A percentile compares a stretch with the other conserved stretches of the same genome.
These are phyloP conservation scores for Fusarium cyanostomum DNA, from an alignment of 2,329 filamentous ascomycete genomes.

Conservation along the genomic window DNA sequence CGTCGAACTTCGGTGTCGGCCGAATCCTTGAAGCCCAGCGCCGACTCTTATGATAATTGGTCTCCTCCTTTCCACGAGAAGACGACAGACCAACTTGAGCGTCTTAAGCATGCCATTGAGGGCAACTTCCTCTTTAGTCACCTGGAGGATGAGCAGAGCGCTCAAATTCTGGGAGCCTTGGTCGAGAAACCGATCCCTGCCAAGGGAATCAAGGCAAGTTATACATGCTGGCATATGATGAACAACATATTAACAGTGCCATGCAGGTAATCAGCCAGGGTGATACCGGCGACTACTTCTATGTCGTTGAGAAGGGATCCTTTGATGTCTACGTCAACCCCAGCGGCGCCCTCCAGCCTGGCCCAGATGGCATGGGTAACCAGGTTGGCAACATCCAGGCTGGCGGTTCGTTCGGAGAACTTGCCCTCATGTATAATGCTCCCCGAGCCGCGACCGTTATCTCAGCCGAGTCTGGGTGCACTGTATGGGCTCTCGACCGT, in stretches of 20 bases:
- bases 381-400: constrained; percentile 85
- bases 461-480: constrained; percentile 79
- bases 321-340: constrained; percentile 93
- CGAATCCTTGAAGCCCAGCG: constrained; percentile 91
- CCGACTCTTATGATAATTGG: constrained; percentile 88
- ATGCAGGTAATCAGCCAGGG: constrained; percentile 90
- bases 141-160: constrained; percentile 90
- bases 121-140: constrained; percentile 95
- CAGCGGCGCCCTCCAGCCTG: constrained; percentile 79
- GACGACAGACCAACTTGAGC: constrained; percentile 78
- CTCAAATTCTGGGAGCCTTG: constrained; percentile 87
- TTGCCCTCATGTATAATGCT: constrained; percentile 98
- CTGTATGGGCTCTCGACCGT: constrained; percentile 93
- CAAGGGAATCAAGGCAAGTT: constrained; percentile 77
- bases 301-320: constrained; percentile 89
- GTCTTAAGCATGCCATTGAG: constrained; percentile 82
- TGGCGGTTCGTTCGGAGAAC: constrained; percentile 94
- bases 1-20: constrained; percentile 96
- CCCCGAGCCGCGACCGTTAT: constrained; percentile 94
- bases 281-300: constrained; percentile 96
- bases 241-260: constrained; percentile 36
- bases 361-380: constrained; percentile 81
- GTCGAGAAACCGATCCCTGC: constrained; percentile 96
- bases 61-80: constrained; percentile 87
- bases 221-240: not conserved